Percentiles rank a stretch among this genome's conserved stretches.
Evolutionary conservation across 345 rosid genomes (phyloP).

Genomic region (Excoecaria agallocha): DNA sequence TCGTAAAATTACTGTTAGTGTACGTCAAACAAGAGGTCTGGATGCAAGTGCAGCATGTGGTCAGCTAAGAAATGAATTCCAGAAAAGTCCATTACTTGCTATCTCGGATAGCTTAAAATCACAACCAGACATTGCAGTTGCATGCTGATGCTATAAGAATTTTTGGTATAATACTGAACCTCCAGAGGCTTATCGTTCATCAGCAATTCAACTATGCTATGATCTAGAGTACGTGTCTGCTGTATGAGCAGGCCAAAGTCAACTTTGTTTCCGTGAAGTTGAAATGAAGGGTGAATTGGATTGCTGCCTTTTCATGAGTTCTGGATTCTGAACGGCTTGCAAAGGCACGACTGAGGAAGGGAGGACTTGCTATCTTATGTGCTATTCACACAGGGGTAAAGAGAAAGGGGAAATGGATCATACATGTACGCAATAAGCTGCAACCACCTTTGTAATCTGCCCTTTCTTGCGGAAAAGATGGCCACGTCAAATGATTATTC

Average conservation of each 20-base stretch:
- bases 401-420: not conserved
- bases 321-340: not conserved
- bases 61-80: constrained; percentile 89
- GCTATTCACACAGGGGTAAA: not conserved
- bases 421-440: not conserved
- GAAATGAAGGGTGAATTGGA: not conserved
- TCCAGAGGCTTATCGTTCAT: not conserved
- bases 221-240: not conserved
- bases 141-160: constrained; percentile 16
- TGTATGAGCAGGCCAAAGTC: not conserved
- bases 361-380: not conserved
- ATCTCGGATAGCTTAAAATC: constrained; percentile 35
- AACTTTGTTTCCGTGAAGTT: not conserved
- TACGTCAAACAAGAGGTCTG: constrained; percentile 85
- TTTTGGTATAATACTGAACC: not conserved
- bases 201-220: not conserved
- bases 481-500: not conserved
- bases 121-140: constrained; percentile 47
- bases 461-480: not conserved
- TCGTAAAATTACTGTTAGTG: constrained; percentile 65
- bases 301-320: not conserved
- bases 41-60: constrained; percentile 99
- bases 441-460: not conserved
- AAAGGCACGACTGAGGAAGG: not conserved
- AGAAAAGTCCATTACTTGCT: constrained; percentile 65